phyloP scores from a whole-genome alignment of 1,139 yeast species.

The Arxiozyma slooffiae region DNA sequence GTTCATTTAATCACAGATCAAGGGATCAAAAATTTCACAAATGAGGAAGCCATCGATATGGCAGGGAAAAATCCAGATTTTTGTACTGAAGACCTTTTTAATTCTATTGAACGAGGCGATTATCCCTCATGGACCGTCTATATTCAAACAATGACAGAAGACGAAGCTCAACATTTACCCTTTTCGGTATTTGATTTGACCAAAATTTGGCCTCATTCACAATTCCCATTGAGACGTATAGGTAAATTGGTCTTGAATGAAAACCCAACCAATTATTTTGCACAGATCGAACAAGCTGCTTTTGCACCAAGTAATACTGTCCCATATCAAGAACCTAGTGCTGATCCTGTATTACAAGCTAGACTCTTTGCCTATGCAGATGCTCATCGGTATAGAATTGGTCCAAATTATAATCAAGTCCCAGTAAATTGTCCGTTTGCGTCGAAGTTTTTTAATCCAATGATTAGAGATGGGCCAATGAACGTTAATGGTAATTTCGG shows the following conservation, averaged over 20 bases:
- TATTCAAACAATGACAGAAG: conserved; percentile 59
- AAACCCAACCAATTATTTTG: conserved; percentile 48
- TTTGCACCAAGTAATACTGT: conserved; percentile 50
- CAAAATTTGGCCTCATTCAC: conserved; percentile 51
- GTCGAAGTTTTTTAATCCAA: conserved; percentile 46
- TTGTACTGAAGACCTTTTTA: conserved; percentile 55
- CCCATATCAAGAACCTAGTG: conserved; percentile 51
- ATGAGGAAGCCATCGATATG: conserved; percentile 48
- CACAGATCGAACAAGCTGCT: conserved; percentile 53
- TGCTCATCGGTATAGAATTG: conserved; percentile 54
- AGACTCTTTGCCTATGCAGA: conserved; percentile 52
- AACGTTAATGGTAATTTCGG: conserved; percentile 80
- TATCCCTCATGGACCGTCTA: conserved; percentile 56
- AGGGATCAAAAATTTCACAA: conserved; percentile 46
- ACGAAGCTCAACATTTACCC: conserved; percentile 49
- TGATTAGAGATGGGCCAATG: conserved; percentile 84
- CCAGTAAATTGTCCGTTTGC: conserved; percentile 59
- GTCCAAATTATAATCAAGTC: conserved; percentile 52
- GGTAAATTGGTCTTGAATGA: conserved; percentile 47
- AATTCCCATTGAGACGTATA: conserved; percentile 49
- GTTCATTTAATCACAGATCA: conserved; percentile 53
- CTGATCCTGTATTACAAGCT: conserved; percentile 52
- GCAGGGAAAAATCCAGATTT: conserved; percentile 58
- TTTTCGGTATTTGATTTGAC: conserved; percentile 64
- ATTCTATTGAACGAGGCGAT: conserved; percentile 51